Evolutionary conservation across 768 basidiomycete species (phyloP).

Genomic region (Punctularia strigosozonata): DNA sequence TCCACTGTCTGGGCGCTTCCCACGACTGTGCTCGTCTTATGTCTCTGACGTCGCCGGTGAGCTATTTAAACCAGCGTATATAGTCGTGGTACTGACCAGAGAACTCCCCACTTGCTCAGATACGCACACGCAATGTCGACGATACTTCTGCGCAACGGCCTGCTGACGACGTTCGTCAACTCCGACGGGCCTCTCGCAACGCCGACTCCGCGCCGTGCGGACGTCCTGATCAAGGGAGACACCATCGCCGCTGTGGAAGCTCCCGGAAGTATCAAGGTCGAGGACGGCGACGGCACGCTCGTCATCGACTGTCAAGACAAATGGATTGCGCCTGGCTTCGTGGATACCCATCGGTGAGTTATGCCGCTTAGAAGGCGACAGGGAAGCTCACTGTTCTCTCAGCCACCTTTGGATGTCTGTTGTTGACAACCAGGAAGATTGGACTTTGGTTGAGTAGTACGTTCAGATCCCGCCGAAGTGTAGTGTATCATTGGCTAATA

Average conservation of each 20-base stretch:
- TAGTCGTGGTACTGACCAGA: no score
- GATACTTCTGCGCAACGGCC: conserved; percentile 14
- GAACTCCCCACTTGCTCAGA: no score
- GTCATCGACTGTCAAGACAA: conserved; percentile 16
- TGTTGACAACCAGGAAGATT: conserved; percentile 10
- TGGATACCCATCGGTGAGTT: conserved; percentile 20
- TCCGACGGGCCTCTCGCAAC: conserved; percentile 8
- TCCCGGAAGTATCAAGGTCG: conserved; percentile 7
- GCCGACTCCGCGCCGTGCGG: conserved; percentile 5
- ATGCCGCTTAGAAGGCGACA: no score
- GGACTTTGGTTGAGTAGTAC: conserved; percentile 14
- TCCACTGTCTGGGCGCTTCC: no score
- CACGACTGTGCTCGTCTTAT: no score
- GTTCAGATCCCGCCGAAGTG: conserved; percentile 14
- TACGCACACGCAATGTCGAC: background rate
- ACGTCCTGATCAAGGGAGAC: conserved; percentile 15
- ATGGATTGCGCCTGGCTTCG: conserved; percentile 19
- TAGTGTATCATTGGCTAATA: background rate
- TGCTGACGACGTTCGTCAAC: conserved; percentile 14
- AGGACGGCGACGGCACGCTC: conserved; percentile 9
- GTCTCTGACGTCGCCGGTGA: no score
- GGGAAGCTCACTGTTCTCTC: background rate
- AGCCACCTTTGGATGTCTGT: conserved; percentile 19
- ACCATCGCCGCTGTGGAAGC: conserved; percentile 14
- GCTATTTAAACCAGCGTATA: no score